phyloP scores from a whole-genome alignment of 257 asterid species.

The Cynanchum wilfordii region DNA sequence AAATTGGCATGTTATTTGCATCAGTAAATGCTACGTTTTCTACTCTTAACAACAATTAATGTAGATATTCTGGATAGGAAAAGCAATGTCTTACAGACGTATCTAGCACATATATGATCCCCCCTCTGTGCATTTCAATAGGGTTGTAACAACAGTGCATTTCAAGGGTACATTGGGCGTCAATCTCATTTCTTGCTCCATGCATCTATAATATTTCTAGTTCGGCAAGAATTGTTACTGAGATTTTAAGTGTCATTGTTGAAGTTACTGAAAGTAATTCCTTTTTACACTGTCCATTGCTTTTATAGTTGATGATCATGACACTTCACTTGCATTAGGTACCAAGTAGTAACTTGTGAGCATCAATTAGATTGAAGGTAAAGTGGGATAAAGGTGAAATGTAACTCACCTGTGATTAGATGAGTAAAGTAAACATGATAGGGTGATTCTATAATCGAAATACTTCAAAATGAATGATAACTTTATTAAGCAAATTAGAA shows the following conservation, averaged over 20 bases:
- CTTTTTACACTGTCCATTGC: background rate
- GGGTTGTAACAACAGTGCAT: too few species aligned
- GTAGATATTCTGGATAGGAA: background rate
- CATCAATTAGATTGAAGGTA: background rate
- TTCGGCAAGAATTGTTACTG: background rate
- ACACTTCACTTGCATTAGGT: background rate
- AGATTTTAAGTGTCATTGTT: background rate
- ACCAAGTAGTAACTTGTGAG: background rate
- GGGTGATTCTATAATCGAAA: background rate
- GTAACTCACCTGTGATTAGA: background rate
- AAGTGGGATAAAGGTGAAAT: background rate
- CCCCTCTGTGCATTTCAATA: background rate
- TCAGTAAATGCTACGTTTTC: background rate
- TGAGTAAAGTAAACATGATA: background rate
- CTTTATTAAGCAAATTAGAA: background rate
- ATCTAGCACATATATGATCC: background rate
- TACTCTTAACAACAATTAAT: background rate
- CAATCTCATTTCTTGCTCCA: background rate
- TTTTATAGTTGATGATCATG: slow-evolving; percentile 1
- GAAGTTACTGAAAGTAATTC: background rate
- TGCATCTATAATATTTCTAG: background rate
- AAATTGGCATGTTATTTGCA: background rate
- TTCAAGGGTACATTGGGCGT: background rate
- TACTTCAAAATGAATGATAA: background rate
- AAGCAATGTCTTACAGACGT: background rate